These are phyloP conservation scores for Alternaria arborescens DNA, from an alignment of 2,329 filamentous ascomycete species.

Conservation along the genomic window DNA sequence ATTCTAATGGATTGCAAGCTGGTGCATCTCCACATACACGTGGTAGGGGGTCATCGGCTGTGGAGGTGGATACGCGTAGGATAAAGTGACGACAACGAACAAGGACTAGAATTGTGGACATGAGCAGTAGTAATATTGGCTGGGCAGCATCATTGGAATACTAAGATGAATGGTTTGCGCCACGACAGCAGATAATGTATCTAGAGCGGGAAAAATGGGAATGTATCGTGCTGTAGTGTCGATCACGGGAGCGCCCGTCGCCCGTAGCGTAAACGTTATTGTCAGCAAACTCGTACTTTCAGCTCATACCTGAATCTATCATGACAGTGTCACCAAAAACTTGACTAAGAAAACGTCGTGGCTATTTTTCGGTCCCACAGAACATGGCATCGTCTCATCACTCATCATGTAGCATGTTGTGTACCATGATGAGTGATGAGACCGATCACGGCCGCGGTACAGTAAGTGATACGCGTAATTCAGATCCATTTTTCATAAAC, in stretches of 20 bases:
- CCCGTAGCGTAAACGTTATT: slow-evolving; percentile 17
- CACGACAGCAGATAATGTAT: neutral
- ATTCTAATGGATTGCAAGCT: neutral
- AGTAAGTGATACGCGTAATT: slow-evolving; percentile 12
- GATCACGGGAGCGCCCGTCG: slow-evolving; percentile 31
- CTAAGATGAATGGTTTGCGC: neutral
- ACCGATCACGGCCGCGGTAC: neutral
- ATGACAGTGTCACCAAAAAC: neutral
- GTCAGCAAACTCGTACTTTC: neutral
- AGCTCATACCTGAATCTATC: slow-evolving; percentile 6
- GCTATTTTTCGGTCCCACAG: neutral
- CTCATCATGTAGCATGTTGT: neutral
- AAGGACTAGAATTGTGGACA: neutral
- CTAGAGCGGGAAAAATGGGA: neutral
- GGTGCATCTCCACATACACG: slow-evolving; percentile 2
- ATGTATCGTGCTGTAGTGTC: slow-evolving; percentile 11
- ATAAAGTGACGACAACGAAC: neutral
- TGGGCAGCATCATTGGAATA: slow-evolving; percentile 1
- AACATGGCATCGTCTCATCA: neutral
- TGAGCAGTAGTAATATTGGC: neutral
- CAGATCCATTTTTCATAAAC: slow-evolving; percentile 5
- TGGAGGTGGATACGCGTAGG: neutral
- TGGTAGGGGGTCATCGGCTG: neutral
- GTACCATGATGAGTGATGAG: neutral
- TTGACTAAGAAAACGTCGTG: neutral